Percentiles rank a stretch among this genome's conserved stretches.
Evolutionary conservation across 1,284 basidiomycete species (phyloP).

Genomic region (Rugosomyces carneus): DNA sequence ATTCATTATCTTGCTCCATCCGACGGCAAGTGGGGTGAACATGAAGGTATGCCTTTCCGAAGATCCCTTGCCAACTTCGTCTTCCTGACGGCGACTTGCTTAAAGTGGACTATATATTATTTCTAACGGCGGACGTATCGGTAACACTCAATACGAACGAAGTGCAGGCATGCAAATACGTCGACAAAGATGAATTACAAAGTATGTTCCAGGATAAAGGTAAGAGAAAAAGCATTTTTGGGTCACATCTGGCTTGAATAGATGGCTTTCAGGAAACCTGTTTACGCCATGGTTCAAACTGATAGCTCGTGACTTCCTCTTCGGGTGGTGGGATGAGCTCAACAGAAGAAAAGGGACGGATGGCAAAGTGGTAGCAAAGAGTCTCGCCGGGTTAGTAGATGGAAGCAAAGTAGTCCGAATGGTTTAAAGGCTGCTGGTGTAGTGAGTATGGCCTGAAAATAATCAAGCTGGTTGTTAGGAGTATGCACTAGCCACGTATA

Average conservation of each 20-base stretch:
- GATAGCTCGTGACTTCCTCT: slow-evolving; percentile 94
- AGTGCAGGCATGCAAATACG: slow-evolving; percentile 89
- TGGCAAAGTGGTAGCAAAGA: slow-evolving; percentile 65
- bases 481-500: not conserved
- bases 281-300: slow-evolving; percentile 99
- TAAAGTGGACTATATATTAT: slow-evolving; percentile 96
- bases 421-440: slow-evolving; percentile 32
- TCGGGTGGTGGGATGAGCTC: slow-evolving; percentile 97
- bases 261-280: slow-evolving; percentile 52
- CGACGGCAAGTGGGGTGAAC: slow-evolving; percentile 94
- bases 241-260: slow-evolving; percentile 8
- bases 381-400: slow-evolving; percentile 62
- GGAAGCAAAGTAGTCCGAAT: slow-evolving; percentile 75
- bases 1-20: slow-evolving; percentile 98
- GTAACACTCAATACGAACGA: slow-evolving; percentile 87
- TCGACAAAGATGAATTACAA: slow-evolving; percentile 84
- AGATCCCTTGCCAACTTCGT: not conserved
- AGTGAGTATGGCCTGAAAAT: slow-evolving; percentile 2
- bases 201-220: slow-evolving; percentile 84
- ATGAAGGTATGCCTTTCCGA: slow-evolving; percentile 69
- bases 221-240: slow-evolving; percentile 28
- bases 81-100: not conserved
- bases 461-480: not conserved
- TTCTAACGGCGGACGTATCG: slow-evolving; percentile 87
- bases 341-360: slow-evolving; percentile 51